phyloP scores from a whole-genome alignment of 2,329 filamentous ascomycete species.

The Botrytis tulipae region DNA sequence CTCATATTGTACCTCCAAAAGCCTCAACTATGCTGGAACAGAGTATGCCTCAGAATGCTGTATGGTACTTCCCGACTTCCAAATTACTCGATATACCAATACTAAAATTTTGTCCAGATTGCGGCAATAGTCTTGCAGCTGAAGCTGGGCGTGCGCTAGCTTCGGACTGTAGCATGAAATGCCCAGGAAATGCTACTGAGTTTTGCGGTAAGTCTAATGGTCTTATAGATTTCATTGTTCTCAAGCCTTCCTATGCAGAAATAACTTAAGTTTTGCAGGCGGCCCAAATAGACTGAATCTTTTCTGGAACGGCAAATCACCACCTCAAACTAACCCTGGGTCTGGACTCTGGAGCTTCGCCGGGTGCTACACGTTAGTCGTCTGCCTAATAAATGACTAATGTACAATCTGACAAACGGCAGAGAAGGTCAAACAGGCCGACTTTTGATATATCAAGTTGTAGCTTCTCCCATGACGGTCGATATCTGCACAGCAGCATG shows the following conservation, averaged over 20 bases:
- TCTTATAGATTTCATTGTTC: not conserved
- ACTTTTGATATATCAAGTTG: constrained; percentile 22
- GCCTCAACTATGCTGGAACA: constrained; percentile 34
- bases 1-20: constrained; percentile 29
- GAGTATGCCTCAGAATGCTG: constrained; percentile 36
- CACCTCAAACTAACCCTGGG: constrained; percentile 29
- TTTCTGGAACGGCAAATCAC: constrained; percentile 34
- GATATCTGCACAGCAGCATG: constrained; percentile 31
- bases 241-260: too few species aligned
- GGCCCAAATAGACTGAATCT: constrained; percentile 36
- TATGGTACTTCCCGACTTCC: constrained; percentile 23
- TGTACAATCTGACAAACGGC: not conserved
- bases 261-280: not conserved
- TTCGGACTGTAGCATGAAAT: constrained; percentile 33
- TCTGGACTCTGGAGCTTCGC: constrained; percentile 25
- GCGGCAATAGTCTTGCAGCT: constrained; percentile 28
- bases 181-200: constrained; percentile 36
- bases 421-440: constrained; percentile 30
- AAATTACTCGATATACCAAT: constrained; percentile 9
- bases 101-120: constrained; percentile 25
- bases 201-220: constrained; percentile 35
- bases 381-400: not conserved
- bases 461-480: constrained; percentile 27
- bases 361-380: constrained; percentile 33
- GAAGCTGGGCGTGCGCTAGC: constrained; percentile 22